Evolutionary conservation across 2,329 filamentous ascomycete species (phyloP), one percentile per base, ranked within the genome.

Genomic region (Cryphonectria carpinicola): DNA sequence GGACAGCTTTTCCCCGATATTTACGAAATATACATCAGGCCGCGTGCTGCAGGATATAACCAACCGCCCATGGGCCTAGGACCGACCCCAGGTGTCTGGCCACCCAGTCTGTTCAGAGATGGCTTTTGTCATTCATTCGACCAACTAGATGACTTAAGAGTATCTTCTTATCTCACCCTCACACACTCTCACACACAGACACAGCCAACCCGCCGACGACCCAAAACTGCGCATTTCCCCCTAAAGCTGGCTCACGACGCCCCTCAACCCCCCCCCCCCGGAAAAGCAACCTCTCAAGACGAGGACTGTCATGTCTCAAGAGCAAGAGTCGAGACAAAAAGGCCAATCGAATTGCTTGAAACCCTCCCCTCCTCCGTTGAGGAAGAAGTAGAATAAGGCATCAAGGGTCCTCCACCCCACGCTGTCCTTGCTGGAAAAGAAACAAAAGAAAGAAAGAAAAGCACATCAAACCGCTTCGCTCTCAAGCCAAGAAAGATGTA

Each of bases 401-500:
- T n/a, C 35, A 32, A 4, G 7, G 17, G 22, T 39, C 58, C 52
- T 28, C 58, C 58, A 11, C 58, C 58, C 1, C 17, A 25, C 63
- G 7, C 32, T 37, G 25, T 8, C 28, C 11, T 28, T 39, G 56
- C 58, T 11, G 37, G 32, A 28, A 39, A 39, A 39, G 37, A 13
- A 11, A 39, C 1, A 10, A 39, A 37, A 4, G 37, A 11, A 11
- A 11, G 37, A 39, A 11, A 37, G 4, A 37, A 54, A 61, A 37
- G 58, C 39, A 61, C 32, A 39, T 22, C 58, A 39, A 25, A 35
- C 58, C 62, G 60, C 49, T 65, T 61, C 32, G 66, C 61, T 67
- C 66, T 49, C 58, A 37, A 65, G 62, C 69, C 35, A 70, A 60
- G 37, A 60, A 60, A 66, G 37, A 63, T 64, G 66, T 66, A 64